Conservation (phyloP, 352 stramenopile genomes). For the Plasmopara halstedii region DNA sequence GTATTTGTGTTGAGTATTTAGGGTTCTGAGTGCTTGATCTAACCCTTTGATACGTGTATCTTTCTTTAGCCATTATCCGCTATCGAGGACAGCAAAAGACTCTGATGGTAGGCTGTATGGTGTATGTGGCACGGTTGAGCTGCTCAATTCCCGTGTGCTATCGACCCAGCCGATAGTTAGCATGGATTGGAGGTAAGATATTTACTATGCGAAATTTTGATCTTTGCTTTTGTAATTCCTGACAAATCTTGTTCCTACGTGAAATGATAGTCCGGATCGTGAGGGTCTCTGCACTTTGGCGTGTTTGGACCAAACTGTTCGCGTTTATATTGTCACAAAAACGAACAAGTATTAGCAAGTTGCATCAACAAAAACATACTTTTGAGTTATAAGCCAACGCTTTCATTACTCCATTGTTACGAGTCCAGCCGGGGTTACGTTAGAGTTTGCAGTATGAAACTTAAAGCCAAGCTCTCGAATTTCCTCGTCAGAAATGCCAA, state of each 20-base stretch:
- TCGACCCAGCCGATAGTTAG: constrained; percentile 95
- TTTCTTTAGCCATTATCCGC: constrained; percentile 59
- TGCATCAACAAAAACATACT: too few relatives aligned
- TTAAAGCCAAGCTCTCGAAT: constrained; percentile 61
- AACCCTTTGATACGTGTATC: constrained; percentile 11
- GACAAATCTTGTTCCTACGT: not conserved
- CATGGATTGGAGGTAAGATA: constrained; percentile 91
- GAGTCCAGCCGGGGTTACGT: constrained; percentile 62
- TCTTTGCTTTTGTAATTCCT: not conserved
- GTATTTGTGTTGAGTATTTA: constrained; percentile 38
- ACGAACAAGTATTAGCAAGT: constrained; percentile 94
- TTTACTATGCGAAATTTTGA: not conserved
- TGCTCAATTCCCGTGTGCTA: constrained; percentile 93
- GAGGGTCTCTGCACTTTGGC: constrained; percentile 89
- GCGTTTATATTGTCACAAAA: constrained; percentile 95
- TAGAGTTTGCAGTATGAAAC: constrained; percentile 39
- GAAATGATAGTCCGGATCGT: constrained; percentile 65
- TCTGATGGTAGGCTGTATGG: constrained; percentile 76
- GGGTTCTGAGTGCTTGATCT: constrained; percentile 5
- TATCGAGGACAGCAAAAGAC: constrained; percentile 81
- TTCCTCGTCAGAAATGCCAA: constrained; percentile 71
- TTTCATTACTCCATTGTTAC: constrained; percentile 46
- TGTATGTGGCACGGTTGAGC: constrained; percentile 87
- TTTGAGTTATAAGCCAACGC: too few relatives aligned
- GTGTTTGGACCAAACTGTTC: constrained; percentile 93